Conservation (phyloP, 257 asterid species). For the Solanum pimpinellifolium region DNA sequence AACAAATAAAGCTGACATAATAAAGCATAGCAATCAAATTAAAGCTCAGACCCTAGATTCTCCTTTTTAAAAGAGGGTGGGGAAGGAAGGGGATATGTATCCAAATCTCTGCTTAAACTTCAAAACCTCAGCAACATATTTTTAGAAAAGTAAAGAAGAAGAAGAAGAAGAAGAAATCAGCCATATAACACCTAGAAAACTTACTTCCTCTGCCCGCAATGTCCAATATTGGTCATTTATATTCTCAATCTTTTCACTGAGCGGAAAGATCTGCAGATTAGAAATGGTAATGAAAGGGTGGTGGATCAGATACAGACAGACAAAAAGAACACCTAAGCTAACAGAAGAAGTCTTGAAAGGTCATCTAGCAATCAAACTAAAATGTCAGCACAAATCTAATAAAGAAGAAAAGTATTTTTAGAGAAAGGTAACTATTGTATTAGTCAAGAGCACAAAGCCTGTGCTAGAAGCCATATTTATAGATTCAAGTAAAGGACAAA, state of each 20-base stretch:
- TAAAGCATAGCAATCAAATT: not conserved
- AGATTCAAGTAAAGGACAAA: not conserved
- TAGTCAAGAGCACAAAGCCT: not conserved
- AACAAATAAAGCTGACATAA: not conserved
- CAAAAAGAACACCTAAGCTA: not conserved
- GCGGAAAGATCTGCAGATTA: slow-evolving; percentile 69
- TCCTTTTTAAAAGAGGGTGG: not conserved
- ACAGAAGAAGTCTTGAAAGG: not conserved
- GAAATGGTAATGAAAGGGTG: not conserved
- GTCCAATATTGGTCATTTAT: slow-evolving; percentile 96
- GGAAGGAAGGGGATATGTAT: not conserved
- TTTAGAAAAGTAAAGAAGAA: not conserved
- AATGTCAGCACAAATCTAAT: slow-evolving; percentile 2
- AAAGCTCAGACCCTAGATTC: not conserved
- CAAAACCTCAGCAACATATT: not conserved
- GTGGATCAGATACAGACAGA: not conserved
- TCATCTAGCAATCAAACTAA: not conserved
- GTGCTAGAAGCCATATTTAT: not conserved
- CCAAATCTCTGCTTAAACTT: not conserved
- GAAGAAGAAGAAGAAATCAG: not conserved
- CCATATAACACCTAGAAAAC: slow-evolving; percentile 4
- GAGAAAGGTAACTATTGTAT: not conserved
- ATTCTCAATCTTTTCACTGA: slow-evolving; percentile 74
- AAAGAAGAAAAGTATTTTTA: not conserved
- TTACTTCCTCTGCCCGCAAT: slow-evolving; percentile 88